Conservation (phyloP, 371 early-diverging fungal genomes). For the Fennellomyces sp. region DNA sequence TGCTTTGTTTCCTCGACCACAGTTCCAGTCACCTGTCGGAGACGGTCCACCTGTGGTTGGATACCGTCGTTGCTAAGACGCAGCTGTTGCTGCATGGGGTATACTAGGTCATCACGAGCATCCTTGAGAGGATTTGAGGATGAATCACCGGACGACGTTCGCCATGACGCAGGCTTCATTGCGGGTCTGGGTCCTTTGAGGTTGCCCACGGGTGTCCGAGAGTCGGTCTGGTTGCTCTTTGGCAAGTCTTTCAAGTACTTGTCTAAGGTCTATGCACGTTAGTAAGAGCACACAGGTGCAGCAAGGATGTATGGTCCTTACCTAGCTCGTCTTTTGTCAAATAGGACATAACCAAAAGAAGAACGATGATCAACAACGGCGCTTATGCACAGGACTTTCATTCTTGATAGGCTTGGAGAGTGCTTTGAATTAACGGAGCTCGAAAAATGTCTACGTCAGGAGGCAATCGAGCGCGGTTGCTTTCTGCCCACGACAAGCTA, state of each 20-base stretch:
- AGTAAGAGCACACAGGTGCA: neutral
- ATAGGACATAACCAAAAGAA: neutral
- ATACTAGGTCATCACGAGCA: slow-evolving; percentile 21
- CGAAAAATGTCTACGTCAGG: too few species aligned
- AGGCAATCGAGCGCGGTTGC: too few species aligned
- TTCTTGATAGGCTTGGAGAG: too few species aligned
- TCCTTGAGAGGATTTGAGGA: neutral
- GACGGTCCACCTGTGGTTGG: slow-evolving; percentile 4
- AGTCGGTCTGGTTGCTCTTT: neutral
- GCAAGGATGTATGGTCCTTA: neutral
- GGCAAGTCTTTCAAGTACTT: slow-evolving; percentile 1
- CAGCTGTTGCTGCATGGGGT: slow-evolving; percentile 19
- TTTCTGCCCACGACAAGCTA: too few species aligned
- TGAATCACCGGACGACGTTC: neutral
- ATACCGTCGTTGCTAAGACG: neutral
- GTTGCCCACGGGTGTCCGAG: neutral
- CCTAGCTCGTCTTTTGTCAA: slow-evolving; percentile 5
- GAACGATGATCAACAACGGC: too few species aligned
- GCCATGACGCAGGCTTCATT: slow-evolving; percentile 14
- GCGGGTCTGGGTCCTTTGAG: slow-evolving; percentile 25
- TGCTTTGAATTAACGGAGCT: too few species aligned
- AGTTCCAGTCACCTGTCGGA: slow-evolving; percentile 8
- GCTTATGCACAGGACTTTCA: too few species aligned
- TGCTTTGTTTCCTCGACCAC: neutral
- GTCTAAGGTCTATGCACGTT: neutral